A percentile compares a stretch with the other conserved stretches of the same genome.
Evolutionary conservation across 176 grass and related monocot genomes (phyloP).

Genomic region (Poa pratensis): DNA sequence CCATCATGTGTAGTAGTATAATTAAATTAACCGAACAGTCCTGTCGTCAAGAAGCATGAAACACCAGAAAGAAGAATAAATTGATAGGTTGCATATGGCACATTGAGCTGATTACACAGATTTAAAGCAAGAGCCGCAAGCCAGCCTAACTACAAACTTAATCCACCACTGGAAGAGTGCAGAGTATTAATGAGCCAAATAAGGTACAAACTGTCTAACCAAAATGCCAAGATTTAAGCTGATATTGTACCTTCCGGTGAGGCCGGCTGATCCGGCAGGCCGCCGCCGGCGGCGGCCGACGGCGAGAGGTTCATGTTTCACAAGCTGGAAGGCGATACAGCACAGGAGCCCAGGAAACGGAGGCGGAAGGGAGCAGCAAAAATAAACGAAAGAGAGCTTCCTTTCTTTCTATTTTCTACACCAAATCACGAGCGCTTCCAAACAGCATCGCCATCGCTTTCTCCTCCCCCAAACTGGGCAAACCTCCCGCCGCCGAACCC

Average conservation of each 20-base stretch:
- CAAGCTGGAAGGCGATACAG: conserved; percentile 24
- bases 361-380: neutral
- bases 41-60: neutral
- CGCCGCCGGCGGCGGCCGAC: conserved; percentile 26
- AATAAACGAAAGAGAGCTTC: neutral
- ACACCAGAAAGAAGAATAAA: conserved; percentile 17
- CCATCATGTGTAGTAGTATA: neutral
- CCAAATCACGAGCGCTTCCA: conserved; percentile 47
- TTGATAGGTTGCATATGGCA: conserved; percentile 20
- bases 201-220: conserved; percentile 30
- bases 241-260: conserved; percentile 56
- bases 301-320: conserved; percentile 55
- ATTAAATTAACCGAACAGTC: neutral
- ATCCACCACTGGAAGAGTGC: conserved; percentile 1
- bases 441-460: conserved; percentile 39
- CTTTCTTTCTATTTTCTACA: conserved; percentile 32
- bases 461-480: conserved; percentile 40
- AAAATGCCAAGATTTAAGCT: conserved; percentile 37
- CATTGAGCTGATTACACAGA: conserved; percentile 35
- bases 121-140: conserved; percentile 35
- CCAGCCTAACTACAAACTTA: conserved; percentile 16
- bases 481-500: conserved; percentile 4
- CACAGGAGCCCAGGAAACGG: neutral
- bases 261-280: conserved; percentile 38
- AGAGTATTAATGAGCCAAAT: conserved; percentile 21